phyloP scores from a whole-genome alignment of 2,329 filamentous ascomycete species.

The Penicillium palitans region DNA sequence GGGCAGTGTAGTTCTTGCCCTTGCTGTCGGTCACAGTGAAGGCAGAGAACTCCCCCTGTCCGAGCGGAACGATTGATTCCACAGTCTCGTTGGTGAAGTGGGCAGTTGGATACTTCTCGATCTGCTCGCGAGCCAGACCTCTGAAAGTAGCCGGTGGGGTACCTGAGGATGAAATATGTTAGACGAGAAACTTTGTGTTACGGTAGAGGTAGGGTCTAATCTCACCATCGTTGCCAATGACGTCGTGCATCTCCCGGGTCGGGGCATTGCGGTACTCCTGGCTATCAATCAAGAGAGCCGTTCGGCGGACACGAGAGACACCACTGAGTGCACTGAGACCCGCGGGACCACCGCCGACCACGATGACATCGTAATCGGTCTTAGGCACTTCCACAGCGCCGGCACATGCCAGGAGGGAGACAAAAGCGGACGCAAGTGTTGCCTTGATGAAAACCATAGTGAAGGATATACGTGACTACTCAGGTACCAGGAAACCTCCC shows the following conservation, averaged over 20 bases:
- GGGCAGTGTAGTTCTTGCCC: conserved; percentile 46
- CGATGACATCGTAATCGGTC: conserved; percentile 55
- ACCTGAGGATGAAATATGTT: neutral
- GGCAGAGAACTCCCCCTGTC: conserved; percentile 41
- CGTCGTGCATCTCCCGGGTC: conserved; percentile 62
- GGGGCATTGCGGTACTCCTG: conserved; percentile 58
- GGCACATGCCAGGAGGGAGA: conserved; percentile 24
- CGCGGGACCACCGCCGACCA: conserved; percentile 60
- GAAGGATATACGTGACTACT: neutral
- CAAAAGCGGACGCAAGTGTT: conserved; percentile 17
- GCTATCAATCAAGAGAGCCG: conserved; percentile 59
- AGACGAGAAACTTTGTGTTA: neutral
- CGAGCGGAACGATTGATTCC: conserved; percentile 18
- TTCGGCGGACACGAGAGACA: conserved; percentile 59
- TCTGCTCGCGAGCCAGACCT: conserved; percentile 54
- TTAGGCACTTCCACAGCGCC: conserved; percentile 28
- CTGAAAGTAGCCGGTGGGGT: conserved; percentile 54
- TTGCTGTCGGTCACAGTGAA: conserved; percentile 48
- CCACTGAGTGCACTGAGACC: conserved; percentile 58
- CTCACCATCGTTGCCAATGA: conserved; percentile 60
- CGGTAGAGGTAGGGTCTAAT: neutral
- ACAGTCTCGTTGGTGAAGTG: conserved; percentile 53
- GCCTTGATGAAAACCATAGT: conserved; percentile 8
- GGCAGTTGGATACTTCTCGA: conserved; percentile 54
- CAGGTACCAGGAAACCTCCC: no score